Percentiles rank a stretch among this genome's conserved stretches.
These are phyloP conservation scores for Acanthamoeba polyphaga DNA, from an alignment of 208 protist genomes.

Conservation along the genomic window DNA sequence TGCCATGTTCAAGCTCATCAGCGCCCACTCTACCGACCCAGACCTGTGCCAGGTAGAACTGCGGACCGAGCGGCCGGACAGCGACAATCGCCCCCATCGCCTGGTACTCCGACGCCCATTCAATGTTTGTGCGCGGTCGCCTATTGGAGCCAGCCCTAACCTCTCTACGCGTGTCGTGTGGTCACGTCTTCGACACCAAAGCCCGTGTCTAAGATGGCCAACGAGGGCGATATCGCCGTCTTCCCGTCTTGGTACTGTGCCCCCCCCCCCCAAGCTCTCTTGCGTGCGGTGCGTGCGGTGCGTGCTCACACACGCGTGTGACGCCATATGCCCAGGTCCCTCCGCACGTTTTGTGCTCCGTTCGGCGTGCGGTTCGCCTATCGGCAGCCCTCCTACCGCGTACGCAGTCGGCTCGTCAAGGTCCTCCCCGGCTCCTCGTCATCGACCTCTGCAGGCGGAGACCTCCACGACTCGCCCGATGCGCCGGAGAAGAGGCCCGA, in stretches of 20 bases:
- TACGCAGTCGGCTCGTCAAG: neutral
- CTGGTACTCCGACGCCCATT: neutral
- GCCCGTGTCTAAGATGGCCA: neutral
- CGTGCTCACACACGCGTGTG: neutral
- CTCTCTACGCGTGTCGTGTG: neutral
- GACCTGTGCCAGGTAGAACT: conserved; percentile 14
- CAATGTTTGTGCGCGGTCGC: too few relatives aligned
- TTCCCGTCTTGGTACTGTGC: neutral
- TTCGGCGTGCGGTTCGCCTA: conserved; percentile 1
- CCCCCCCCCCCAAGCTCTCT: neutral
- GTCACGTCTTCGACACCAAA: neutral
- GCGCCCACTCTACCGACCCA: conserved; percentile 18
- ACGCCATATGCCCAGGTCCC: neutral
- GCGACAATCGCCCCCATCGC: neutral
- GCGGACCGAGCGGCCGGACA: neutral
- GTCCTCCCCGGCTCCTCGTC: neutral
- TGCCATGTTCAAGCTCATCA: conserved; percentile 39
- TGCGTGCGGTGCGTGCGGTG: too few relatives aligned
- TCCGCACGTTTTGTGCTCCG: conserved; percentile 29
- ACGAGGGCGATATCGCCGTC: conserved; percentile 2
- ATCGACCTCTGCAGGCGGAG: neutral
- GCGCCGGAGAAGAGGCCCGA: neutral
- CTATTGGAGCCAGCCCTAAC: neutral
- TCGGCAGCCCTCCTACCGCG: neutral
- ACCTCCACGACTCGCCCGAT: neutral